Evolutionary conservation across 352 stramenopile genomes (phyloP).

Genomic region (Hyaloperonospora arabidopsidis): DNA sequence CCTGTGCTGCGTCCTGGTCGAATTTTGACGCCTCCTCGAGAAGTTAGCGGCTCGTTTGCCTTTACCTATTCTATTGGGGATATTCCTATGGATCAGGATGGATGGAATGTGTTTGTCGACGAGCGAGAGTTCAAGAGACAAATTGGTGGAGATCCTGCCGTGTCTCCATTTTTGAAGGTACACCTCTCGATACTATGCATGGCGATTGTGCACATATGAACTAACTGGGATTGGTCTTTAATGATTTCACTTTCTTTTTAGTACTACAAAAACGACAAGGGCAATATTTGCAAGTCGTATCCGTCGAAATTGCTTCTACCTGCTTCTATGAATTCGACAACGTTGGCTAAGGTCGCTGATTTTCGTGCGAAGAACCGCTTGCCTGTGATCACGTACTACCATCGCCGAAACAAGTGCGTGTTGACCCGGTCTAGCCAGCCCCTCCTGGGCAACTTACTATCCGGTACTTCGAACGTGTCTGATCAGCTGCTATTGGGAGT

Average conservation of each 20-base stretch:
- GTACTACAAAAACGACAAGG: slow-evolving; percentile 74
- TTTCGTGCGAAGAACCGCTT: slow-evolving; percentile 84
- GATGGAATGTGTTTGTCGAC: slow-evolving; percentile 71
- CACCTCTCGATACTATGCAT: neutral
- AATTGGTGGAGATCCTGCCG: slow-evolving; percentile 48
- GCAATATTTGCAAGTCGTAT: slow-evolving; percentile 80
- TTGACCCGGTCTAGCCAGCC: slow-evolving; percentile 80
- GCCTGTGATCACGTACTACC: slow-evolving; percentile 82
- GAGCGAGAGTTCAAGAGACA: slow-evolving; percentile 74
- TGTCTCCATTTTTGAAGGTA: slow-evolving; percentile 69
- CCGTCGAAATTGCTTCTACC: slow-evolving; percentile 75
- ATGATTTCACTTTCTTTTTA: slow-evolving; percentile 11
- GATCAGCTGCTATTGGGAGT: slow-evolving; percentile 69
- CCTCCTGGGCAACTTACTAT: slow-evolving; percentile 64
- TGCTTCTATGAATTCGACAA: slow-evolving; percentile 53
- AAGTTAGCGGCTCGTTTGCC: slow-evolving; percentile 60
- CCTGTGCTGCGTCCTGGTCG: slow-evolving; percentile 35
- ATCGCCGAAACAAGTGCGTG: slow-evolving; percentile 66
- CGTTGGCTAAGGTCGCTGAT: slow-evolving; percentile 59
- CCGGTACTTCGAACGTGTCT: slow-evolving; percentile 57
- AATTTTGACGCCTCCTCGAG: slow-evolving; percentile 24
- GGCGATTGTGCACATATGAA: neutral
- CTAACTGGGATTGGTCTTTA: neutral
- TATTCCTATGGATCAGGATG: slow-evolving; percentile 42
- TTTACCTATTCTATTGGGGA: slow-evolving; percentile 50